phyloP scores from a whole-genome alignment of 108 stramenopile genomes.

The Skeletonema grethae region DNA sequence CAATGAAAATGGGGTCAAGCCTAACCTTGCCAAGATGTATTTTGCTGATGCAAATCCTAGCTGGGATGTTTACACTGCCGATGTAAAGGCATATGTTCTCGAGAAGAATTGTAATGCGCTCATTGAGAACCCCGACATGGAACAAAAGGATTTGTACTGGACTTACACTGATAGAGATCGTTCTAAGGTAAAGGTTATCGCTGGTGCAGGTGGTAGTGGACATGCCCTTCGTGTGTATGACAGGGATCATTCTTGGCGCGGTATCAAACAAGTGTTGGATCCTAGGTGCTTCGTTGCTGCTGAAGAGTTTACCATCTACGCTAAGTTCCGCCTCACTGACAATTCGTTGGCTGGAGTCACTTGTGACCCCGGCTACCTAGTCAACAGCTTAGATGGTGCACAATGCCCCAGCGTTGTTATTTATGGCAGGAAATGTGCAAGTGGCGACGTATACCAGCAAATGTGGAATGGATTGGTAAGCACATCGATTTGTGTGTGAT shows the following conservation, averaged over 20 bases:
- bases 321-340: constrained; percentile 38
- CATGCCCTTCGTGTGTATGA: constrained; percentile 36
- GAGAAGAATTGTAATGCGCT: constrained; percentile 32
- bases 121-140: constrained; percentile 32
- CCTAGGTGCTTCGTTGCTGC: constrained; percentile 35
- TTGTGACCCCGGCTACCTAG: not conserved
- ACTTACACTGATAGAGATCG: constrained; percentile 27
- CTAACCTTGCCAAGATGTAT: constrained; percentile 29
- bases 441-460: constrained; percentile 12
- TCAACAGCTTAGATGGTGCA: not conserved
- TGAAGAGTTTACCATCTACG: constrained; percentile 38
- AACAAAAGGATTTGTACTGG: constrained; percentile 28
- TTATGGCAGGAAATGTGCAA: constrained; percentile 30
- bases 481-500: not conserved
- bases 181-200: constrained; percentile 16
- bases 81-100: constrained; percentile 27
- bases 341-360: constrained; percentile 24
- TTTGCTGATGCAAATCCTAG: constrained; percentile 29
- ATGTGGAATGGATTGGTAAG: not conserved
- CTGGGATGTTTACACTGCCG: constrained; percentile 39
- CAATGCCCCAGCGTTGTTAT: constrained; percentile 47
- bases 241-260: constrained; percentile 23
- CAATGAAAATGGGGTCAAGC: constrained; percentile 6
- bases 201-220: constrained; percentile 16
- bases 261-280: constrained; percentile 37